Evolutionary conservation across 345 rosid species (phyloP).

Genomic region (Eucalyptus regnans): DNA sequence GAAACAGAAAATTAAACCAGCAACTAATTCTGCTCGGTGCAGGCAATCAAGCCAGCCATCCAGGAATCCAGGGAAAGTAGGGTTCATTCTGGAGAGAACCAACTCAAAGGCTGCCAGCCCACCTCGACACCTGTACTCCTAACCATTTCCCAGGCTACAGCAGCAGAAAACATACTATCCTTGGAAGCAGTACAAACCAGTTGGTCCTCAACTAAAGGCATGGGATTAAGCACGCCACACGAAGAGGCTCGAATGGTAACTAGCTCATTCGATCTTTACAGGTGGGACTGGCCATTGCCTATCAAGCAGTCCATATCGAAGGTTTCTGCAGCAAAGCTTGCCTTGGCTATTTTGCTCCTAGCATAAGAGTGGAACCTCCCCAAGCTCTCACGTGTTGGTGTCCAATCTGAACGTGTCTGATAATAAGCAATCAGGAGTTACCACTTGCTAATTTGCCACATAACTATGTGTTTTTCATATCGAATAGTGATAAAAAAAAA

Average conservation of each 20-base stretch:
- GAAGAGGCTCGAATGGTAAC: background rate
- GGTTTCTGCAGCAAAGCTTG: background rate
- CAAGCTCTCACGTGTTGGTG: background rate
- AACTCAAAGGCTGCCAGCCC: background rate
- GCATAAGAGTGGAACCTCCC: background rate
- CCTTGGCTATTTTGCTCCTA: background rate
- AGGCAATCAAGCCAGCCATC: background rate
- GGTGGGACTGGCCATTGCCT: background rate
- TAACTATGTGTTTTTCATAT: background rate
- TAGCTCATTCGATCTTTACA: background rate
- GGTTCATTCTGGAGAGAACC: background rate
- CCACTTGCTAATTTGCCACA: background rate
- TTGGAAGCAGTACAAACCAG: background rate
- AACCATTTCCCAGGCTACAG: background rate
- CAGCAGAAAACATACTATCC: background rate
- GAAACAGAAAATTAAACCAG: background rate
- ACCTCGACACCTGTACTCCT: background rate
- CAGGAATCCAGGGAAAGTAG: no score
- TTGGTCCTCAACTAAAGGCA: background rate
- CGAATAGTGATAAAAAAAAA: rapidly evolving
- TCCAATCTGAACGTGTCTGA: background rate
- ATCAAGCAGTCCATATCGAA: background rate
- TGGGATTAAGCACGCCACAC: background rate
- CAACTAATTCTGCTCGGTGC: background rate
- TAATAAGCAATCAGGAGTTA: background rate